phyloP scores from a whole-genome alignment of 345 rosid genomes.

The Tarenaya hassleriana region DNA sequence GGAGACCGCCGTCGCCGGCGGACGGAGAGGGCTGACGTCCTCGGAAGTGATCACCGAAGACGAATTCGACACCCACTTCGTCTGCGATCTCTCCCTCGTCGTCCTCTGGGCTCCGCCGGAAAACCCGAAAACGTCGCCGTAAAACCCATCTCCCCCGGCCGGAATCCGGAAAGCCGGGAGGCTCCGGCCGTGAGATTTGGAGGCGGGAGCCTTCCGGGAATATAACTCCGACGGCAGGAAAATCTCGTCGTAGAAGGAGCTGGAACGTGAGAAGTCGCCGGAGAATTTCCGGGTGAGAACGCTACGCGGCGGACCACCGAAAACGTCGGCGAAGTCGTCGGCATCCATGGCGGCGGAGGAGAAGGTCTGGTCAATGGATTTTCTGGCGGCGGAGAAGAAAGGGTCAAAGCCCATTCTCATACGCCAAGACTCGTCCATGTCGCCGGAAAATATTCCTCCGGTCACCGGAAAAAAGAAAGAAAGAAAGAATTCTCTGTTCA shows the following conservation, averaged over 20 bases:
- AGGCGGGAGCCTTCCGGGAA: constrained; percentile 19
- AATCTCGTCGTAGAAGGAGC: constrained; percentile 63
- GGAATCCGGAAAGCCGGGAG: constrained; percentile 72
- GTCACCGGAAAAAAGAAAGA: not conserved
- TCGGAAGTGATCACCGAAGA: constrained; percentile 76
- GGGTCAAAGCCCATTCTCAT: constrained; percentile 51
- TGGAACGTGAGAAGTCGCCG: constrained; percentile 41
- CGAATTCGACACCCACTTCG: constrained; percentile 50
- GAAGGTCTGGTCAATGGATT: constrained; percentile 31
- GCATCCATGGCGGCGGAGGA: constrained; percentile 28
- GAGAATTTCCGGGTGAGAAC: constrained; percentile 55
- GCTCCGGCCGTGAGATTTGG: constrained; percentile 42
- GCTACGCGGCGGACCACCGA: constrained; percentile 86
- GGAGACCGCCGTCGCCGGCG: constrained; percentile 24
- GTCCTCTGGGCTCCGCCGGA: constrained; percentile 28
- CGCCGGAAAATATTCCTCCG: constrained; percentile 14
- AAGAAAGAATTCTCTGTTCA: not conserved
- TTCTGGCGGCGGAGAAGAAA: constrained; percentile 40
- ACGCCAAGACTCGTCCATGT: constrained; percentile 87
- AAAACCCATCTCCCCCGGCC: constrained; percentile 43
- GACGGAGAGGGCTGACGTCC: constrained; percentile 70
- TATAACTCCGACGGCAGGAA: constrained; percentile 41
- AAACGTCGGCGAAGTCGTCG: constrained; percentile 77
- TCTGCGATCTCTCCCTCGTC: constrained; percentile 47
- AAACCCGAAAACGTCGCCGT: constrained; percentile 54